These are phyloP conservation scores for Cutaneotrichosporon sp. DNA, from an alignment of 1,284 basidiomycete species.

Conservation along the genomic window DNA sequence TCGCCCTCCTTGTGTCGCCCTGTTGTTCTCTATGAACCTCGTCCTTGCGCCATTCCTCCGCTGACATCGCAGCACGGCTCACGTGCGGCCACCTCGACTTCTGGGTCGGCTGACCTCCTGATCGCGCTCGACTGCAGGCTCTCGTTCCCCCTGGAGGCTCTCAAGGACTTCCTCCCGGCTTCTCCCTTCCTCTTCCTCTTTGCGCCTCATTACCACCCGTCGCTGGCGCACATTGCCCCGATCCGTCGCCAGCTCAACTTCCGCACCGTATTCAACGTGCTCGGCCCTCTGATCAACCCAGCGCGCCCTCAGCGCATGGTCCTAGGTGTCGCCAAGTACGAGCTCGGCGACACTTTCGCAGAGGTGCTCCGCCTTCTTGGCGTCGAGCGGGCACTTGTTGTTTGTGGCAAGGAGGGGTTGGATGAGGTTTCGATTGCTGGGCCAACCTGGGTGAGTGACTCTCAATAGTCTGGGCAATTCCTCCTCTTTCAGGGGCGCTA, in stretches of 20 bases:
- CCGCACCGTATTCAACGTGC: constrained; percentile 94
- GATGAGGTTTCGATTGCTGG: constrained; percentile 95
- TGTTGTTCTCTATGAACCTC: background rate
- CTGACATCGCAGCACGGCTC: constrained; percentile 73
- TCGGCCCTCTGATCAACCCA: constrained; percentile 94
- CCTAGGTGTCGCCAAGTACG: constrained; percentile 80
- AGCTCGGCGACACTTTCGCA: constrained; percentile 83
- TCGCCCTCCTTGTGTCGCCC: background rate
- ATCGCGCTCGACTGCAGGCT: constrained; percentile 78
- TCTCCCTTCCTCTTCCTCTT: constrained; percentile 90
- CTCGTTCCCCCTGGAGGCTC: constrained; percentile 66
- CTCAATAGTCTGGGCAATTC: background rate
- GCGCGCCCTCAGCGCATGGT: constrained; percentile 81
- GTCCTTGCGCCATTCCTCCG: background rate
- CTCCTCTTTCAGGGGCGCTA: constrained; percentile 13
- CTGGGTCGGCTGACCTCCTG: constrained; percentile 90
- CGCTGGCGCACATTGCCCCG: constrained; percentile 79
- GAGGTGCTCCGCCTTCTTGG: constrained; percentile 63
- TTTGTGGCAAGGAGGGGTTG: constrained; percentile 86
- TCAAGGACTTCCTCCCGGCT: constrained; percentile 57
- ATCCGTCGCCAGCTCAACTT: constrained; percentile 85
- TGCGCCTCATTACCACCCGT: constrained; percentile 88
- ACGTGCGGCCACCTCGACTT: constrained; percentile 88
- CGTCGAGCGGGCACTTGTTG: constrained; percentile 81
- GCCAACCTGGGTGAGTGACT: constrained; percentile 65